Conservation (phyloP, 2,329 filamentous ascomycete species). For the Fusarium sp. region DNA sequence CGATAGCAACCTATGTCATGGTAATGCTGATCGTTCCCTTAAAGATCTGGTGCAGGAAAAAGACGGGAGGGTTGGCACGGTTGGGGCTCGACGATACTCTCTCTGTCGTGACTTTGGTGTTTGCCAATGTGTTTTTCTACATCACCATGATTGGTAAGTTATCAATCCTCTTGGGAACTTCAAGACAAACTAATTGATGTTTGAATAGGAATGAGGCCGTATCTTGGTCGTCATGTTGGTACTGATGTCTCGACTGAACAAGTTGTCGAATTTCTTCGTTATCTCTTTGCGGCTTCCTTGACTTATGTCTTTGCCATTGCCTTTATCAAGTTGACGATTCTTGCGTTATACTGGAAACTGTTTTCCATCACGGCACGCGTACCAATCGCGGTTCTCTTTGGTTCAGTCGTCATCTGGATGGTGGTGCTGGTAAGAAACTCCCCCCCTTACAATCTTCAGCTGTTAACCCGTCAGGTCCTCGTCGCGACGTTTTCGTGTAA, state of each 20-base stretch:
- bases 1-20: neutral
- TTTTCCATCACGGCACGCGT: slow-evolving; percentile 1
- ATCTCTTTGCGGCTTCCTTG: neutral
- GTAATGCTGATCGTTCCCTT: slow-evolving; percentile 1
- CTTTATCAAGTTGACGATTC: slow-evolving; percentile 1
- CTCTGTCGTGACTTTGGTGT: neutral
- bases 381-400: neutral
- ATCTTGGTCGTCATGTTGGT: slow-evolving; percentile 6
- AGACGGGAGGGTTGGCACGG: neutral
- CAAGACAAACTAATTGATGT: neutral
- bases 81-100: neutral
- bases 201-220: neutral
- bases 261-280: neutral
- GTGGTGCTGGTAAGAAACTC: neutral
- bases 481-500: slow-evolving; percentile 7
- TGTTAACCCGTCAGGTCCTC: neutral
- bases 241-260: neutral
- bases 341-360: neutral
- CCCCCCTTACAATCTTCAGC: neutral
- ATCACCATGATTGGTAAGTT: neutral
- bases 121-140: slow-evolving; percentile 7
- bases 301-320: neutral
- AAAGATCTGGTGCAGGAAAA: slow-evolving; percentile 8
- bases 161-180: too few species aligned
- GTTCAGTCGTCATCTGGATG: slow-evolving; percentile 1